A percentile compares a stretch with the other conserved stretches of the same genome.
Evolutionary conservation across 2,329 filamentous ascomycete species (phyloP).

Genomic region (Neoascochyta sp.): DNA sequence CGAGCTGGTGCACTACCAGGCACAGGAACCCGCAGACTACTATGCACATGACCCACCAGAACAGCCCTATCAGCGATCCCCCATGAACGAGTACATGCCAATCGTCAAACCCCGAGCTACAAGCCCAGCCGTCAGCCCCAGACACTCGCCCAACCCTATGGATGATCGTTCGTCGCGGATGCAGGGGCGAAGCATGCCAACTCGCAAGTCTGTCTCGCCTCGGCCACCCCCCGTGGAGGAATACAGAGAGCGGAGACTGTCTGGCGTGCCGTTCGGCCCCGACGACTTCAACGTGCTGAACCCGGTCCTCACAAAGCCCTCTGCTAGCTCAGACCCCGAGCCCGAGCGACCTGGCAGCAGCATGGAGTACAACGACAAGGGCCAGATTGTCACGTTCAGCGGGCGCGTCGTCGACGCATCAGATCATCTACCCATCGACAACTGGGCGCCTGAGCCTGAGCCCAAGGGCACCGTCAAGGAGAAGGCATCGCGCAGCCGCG

Average conservation of each 20-base stretch:
- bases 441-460: slow-evolving; percentile 74
- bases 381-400: slow-evolving; percentile 72
- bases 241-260: slow-evolving; percentile 49
- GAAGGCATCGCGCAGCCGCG: slow-evolving; percentile 42
- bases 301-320: slow-evolving; percentile 44
- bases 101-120: slow-evolving; percentile 43
- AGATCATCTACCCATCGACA: slow-evolving; percentile 72
- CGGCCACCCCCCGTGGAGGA: slow-evolving; percentile 52
- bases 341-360: slow-evolving; percentile 28
- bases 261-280: slow-evolving; percentile 67
- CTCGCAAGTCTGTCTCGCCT: slow-evolving; percentile 72
- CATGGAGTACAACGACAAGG: slow-evolving; percentile 51
- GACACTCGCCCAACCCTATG: slow-evolving; percentile 22
- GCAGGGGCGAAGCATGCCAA: slow-evolving; percentile 48
- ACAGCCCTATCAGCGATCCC: slow-evolving; percentile 34
- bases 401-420: slow-evolving; percentile 76
- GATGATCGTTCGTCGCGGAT: slow-evolving; percentile 38
- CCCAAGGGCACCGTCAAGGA: slow-evolving; percentile 51
- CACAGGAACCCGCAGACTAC: slow-evolving; percentile 36
- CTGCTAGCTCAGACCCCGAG: slow-evolving; percentile 15
- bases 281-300: slow-evolving; percentile 74
- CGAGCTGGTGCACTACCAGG: slow-evolving; percentile 27
- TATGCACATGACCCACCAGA: slow-evolving; percentile 44
- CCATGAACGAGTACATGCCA: slow-evolving; percentile 39
- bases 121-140: slow-evolving; percentile 41